Base-by-base conservation (phyloP, 2,329 filamentous ascomycete genomes). In the Pyrenophora seminiperda region DNA sequence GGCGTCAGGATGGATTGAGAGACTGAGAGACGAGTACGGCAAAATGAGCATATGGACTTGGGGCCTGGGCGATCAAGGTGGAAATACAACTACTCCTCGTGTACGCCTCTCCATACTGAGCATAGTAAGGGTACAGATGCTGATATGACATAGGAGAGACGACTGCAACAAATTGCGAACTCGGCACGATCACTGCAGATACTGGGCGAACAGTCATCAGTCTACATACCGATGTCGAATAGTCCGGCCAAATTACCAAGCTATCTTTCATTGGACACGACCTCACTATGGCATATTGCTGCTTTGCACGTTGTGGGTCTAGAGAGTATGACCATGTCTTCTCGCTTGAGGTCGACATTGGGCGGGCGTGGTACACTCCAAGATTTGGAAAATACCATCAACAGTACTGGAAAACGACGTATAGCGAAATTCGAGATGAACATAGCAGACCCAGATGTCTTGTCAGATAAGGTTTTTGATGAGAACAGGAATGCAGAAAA, bases 11-110 rank as follows among this genome's bases (percentile, higher is more conserved):
- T 78, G 75, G 70, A 61, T 76, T 41, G 76, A 97, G 69, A 81
- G 86, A 22, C 74, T 99, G 49, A 79, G 90, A 54, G 94, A 99
- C 68, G 94, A 99, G 70, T 93, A 92, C 70, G 90, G 91, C 14
- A 97, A 97, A 76, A 83, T 86, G 27, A 85, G 85, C 41, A 83
- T 97, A 24, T 95, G 91, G 89, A 82, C 91, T 10, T 97, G 92
- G 87, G 92, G 88, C 0, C 71, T 91, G 17, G 88, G 95, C 70
- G 85, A 87, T 47, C 76, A 71, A 50, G 69, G 67, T 10, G 65
- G 58, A 17, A 67, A 68, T 14, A 55, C 47, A 30, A 24, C 54
- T 4, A 53, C 63, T 2, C 55, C 65, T 80, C 32, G 76, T 73
- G 40, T 81, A 77, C 34, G 75, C 80, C 37, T 3, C 7, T 6